These are phyloP conservation scores for Alternaria brassicicola DNA, from an alignment of 2,329 filamentous ascomycete genomes.

Conservation along the genomic window DNA sequence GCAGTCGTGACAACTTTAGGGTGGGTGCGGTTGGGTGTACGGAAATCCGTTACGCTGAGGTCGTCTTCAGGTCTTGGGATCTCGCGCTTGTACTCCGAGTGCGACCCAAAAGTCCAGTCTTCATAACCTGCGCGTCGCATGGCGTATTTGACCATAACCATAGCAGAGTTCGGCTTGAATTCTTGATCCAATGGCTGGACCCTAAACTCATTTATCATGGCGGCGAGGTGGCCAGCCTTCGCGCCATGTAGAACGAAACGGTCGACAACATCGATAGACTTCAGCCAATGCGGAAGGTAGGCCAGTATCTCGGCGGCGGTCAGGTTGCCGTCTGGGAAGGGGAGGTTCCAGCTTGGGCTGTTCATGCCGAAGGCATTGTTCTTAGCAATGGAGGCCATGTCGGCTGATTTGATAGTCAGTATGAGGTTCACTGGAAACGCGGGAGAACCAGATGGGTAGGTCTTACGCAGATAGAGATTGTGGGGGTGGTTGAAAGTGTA, in stretches of 20 bases:
- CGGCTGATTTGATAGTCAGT: not conserved
- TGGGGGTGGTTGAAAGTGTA: not conserved
- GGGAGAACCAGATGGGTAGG: not conserved
- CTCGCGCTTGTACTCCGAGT: constrained; percentile 4
- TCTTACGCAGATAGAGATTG: not conserved
- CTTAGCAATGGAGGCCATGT: constrained; percentile 16
- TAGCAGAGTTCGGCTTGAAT: constrained; percentile 19
- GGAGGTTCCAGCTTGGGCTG: constrained; percentile 28
- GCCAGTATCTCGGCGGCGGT: constrained; percentile 34
- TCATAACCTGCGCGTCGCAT: constrained; percentile 25
- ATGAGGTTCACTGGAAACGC: not conserved
- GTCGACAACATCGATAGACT: constrained; percentile 32
- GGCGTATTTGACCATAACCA: constrained; percentile 29
- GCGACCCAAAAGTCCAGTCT: constrained; percentile 22
- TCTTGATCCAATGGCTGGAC: not conserved
- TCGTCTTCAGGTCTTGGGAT: constrained; percentile 12
- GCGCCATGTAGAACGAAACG: constrained; percentile 31
- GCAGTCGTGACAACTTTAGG: constrained; percentile 11
- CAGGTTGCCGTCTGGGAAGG: constrained; percentile 34
- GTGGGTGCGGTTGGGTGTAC: constrained; percentile 22
- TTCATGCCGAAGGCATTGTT: constrained; percentile 32
- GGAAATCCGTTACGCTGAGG: constrained; percentile 28
- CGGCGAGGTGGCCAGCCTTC: constrained; percentile 13
- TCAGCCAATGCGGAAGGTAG: constrained; percentile 36
- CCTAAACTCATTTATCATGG: constrained; percentile 25